phyloP scores from a whole-genome alignment of 2,329 filamentous ascomycete species.

The Phialophora verrucosa region DNA sequence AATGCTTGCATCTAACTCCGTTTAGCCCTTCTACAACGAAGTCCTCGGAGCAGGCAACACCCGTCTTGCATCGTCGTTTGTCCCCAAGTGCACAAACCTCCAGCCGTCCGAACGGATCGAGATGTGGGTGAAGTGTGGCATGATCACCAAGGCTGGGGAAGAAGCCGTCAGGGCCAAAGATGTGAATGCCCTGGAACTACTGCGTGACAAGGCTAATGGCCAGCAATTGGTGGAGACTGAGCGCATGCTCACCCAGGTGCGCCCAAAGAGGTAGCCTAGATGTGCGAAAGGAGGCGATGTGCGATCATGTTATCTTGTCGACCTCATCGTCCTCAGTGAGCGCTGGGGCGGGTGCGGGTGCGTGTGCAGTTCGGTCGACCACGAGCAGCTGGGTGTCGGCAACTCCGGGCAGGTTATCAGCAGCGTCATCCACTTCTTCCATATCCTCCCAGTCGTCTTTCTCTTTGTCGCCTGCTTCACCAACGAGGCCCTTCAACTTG shows the following conservation, averaged over 20 bases:
- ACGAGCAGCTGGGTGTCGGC: slow-evolving; percentile 42
- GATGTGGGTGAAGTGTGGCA: slow-evolving; percentile 97
- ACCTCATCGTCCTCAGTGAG: slow-evolving; percentile 43
- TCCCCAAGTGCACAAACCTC: slow-evolving; percentile 81
- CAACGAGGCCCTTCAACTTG: slow-evolving; percentile 42
- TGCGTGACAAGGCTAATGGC: slow-evolving; percentile 75
- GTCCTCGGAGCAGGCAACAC: slow-evolving; percentile 87
- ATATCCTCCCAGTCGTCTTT: slow-evolving; percentile 53
- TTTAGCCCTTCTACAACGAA: slow-evolving; percentile 86
- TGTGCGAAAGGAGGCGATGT: background rate
- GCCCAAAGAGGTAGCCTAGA: slow-evolving; percentile 48
- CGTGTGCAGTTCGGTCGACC: slow-evolving; percentile 39
- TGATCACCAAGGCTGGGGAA: slow-evolving; percentile 86
- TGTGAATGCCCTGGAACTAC: slow-evolving; percentile 71
- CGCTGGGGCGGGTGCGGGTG: background rate
- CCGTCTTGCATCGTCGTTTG: slow-evolving; percentile 79
- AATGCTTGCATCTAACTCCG: slow-evolving; percentile 23
- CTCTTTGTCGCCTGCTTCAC: slow-evolving; percentile 58
- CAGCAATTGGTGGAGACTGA: slow-evolving; percentile 80
- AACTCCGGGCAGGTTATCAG: slow-evolving; percentile 24
- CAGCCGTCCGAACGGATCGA: slow-evolving; percentile 72
- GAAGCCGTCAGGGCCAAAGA: slow-evolving; percentile 87
- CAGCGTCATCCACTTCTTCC: slow-evolving; percentile 38
- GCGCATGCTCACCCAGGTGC: slow-evolving; percentile 67
- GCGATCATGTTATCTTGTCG: slow-evolving; percentile 53